phyloP scores from a whole-genome alignment of 768 basidiomycete species.

The Pleurotus giganteus region DNA sequence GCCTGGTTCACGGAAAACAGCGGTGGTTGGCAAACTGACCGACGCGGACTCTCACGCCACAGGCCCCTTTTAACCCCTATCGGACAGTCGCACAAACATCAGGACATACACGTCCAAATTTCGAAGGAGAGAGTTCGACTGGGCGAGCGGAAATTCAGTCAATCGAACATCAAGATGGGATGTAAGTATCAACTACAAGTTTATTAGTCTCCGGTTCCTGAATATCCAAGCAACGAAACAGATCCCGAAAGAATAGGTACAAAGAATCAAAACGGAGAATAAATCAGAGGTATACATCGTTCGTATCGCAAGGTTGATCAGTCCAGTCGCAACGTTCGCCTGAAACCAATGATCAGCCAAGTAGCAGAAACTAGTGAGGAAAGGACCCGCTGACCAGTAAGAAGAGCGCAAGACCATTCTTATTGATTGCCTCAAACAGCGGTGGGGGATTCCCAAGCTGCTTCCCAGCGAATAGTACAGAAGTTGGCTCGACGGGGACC shows the following conservation, averaged over 20 bases:
- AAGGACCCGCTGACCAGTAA: conserved; percentile 64
- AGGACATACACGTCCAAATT: too few relatives aligned
- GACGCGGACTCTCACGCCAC: too few relatives aligned
- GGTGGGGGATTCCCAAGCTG: conserved; percentile 31
- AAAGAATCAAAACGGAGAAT: conserved; percentile 60
- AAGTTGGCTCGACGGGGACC: conserved; percentile 10
- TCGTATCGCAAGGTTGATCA: conserved; percentile 73
- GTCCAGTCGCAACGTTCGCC: conserved; percentile 87
- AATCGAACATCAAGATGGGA: too few relatives aligned
- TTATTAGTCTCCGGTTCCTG: not conserved
- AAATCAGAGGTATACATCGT: conserved; percentile 75
- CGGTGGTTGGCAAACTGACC: too few relatives aligned
- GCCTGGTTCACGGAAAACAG: too few relatives aligned
- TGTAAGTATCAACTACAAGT: too few relatives aligned
- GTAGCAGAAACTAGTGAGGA: not conserved
- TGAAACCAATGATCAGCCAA: conserved; percentile 26
- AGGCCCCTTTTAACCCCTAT: too few relatives aligned
- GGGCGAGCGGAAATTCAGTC: too few relatives aligned
- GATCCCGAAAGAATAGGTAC: conserved; percentile 55
- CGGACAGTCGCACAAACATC: too few relatives aligned
- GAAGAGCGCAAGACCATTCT: conserved; percentile 77
- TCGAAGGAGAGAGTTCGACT: too few relatives aligned
- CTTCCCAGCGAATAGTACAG: conserved; percentile 12
- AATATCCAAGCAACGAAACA: conserved; percentile 46
- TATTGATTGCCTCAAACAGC: conserved; percentile 80